Percentiles rank a stretch among this genome's conserved stretches.
These are phyloP conservation scores for Gilbertella persicaria DNA, from an alignment of 371 early-diverging fungal species.

Conservation along the genomic window DNA sequence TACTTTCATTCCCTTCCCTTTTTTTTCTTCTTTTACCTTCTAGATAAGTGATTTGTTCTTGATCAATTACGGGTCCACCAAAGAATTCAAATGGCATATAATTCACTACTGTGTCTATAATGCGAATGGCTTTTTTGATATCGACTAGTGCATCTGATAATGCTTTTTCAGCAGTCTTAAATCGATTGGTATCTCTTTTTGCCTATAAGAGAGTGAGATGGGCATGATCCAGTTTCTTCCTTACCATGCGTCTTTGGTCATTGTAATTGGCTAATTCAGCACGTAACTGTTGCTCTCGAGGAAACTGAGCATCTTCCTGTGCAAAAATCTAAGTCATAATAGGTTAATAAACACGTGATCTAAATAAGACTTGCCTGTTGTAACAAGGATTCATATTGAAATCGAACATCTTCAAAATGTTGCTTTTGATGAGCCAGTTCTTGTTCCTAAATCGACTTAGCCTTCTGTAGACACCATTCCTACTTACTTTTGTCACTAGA, in stretches of 20 bases:
- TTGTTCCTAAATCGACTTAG: conserved; percentile 6
- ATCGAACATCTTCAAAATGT: conserved; percentile 13
- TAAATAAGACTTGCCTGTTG: conserved; percentile 14
- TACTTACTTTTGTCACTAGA: conserved; percentile 1
- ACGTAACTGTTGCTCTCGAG: conserved; percentile 31
- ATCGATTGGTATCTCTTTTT: conserved; percentile 32
- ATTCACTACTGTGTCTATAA: conserved; percentile 28
- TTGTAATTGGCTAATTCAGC: conserved; percentile 33
- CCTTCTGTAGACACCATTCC: no score
- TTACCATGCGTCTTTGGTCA: conserved; percentile 30
- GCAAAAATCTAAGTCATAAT: conserved; percentile 29
- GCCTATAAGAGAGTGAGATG: conserved; percentile 25
- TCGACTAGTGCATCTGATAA: conserved; percentile 25
- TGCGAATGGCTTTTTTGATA: conserved; percentile 20
- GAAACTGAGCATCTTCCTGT: conserved; percentile 21
- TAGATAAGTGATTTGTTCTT: conserved; percentile 33
- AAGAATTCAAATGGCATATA: conserved; percentile 46
- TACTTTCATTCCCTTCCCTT: neutral
- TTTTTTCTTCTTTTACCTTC: conserved; percentile 32
- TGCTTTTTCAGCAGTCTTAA: conserved; percentile 33
- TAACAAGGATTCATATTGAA: conserved; percentile 15
- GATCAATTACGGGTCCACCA: conserved; percentile 38
- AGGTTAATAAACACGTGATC: neutral
- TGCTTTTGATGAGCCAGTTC: conserved; percentile 10
- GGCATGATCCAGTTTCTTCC: neutral